Evolutionary conservation across 306 rosid genomes (phyloP), one percentile per base, ranked within the genome.

Genomic region (Begonia fuchsioides): DNA sequence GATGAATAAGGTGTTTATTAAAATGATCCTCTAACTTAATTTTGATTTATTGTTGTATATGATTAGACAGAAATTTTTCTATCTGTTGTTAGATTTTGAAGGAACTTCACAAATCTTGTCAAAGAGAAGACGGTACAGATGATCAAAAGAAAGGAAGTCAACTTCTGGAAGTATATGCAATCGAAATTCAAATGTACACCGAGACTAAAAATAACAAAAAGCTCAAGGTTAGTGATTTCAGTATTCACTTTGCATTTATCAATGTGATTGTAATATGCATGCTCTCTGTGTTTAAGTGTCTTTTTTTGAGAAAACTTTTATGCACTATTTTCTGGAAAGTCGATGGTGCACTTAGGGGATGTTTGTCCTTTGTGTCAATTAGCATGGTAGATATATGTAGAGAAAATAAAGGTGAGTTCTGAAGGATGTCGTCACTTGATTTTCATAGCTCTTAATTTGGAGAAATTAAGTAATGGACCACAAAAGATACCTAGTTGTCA

Each of bases 111-210:
- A 84, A 71, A 65, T 88, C 97, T 47, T 88, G 95, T 60, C 95
- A 85, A 84, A 74, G 72, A 58, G 95, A 88, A 71, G 97, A 78
- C 71, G 97, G 97, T 44, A 78, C 93, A 13, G 97, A 90, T 77
- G 97, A 90, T 70, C 97, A 90, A 57, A 90, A 84, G 79, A 90
- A 84, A 72, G 97, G 97, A 79, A 90, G 87, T 51, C 94, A 90
- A 63, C 97, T 90, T 62, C 63, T 79, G 72, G 94, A 90, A 74
- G 97, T 90, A 46, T 90, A 81, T 60, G 95, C 97, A 13, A 79
- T 90, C 44, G 95, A 90, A 64, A 90, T 90, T 70, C 95, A 90
- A 60, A 84, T 90, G 98, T 85, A 85, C 74, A 90, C 98, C 1
- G 95, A 90, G 73, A 90, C 95, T 45, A 85, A 90, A 73, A 81